Evolutionary conservation across 2,329 filamentous ascomycete genomes (phyloP), one percentile per base, ranked within the genome.

Genomic region (Aspergillus hiratsukae): DNA sequence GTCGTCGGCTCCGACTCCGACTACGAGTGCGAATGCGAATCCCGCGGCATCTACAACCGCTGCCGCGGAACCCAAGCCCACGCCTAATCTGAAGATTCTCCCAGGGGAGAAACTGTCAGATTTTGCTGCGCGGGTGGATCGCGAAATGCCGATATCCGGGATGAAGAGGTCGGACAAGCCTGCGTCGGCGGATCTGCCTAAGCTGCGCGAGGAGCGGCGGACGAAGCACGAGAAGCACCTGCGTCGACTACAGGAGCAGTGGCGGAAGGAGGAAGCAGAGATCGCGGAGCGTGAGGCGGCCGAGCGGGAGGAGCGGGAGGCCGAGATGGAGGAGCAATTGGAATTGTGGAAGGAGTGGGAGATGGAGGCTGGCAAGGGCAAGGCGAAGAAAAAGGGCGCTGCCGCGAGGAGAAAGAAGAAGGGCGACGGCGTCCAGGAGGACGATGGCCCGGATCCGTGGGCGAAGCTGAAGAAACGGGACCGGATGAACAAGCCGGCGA

Each of bases 181-280:
- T 1, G 60, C 63, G 14, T 55, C 60, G 3, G 54, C 55, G 19
- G 64, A 63, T 49, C 23, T 71, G 3, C 61, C 69, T 3, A 72
- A 75, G 59, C 55, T 69, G 19, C 65, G 72, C 65, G 59, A 90
- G 69, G 81, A 86, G 19, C 82, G 84, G 60, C 81, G 84, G 52
- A 97, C 92, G 5, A 88, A 87, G 72, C 94, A 92, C 67, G 92
- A 97, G 76, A 88, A 86, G 70, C 87, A 88, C 62, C 87, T 97
- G 58, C 79, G 81, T 51, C 80, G 80, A 51, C 73, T 87, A 69
- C 83, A 86, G 61, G 72, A 74, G 8, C 77, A 81, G 23, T 87
- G 85, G 84, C 78, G 82, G 31, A 75, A 80, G 58, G 79, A 80
- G 49, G 81, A 84, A 31, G 76, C 69, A 21, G 70, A 73, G 55